These are phyloP conservation scores for Xylogone sp. DNA, from an alignment of 2,329 filamentous ascomycete species.

Conservation along the genomic window DNA sequence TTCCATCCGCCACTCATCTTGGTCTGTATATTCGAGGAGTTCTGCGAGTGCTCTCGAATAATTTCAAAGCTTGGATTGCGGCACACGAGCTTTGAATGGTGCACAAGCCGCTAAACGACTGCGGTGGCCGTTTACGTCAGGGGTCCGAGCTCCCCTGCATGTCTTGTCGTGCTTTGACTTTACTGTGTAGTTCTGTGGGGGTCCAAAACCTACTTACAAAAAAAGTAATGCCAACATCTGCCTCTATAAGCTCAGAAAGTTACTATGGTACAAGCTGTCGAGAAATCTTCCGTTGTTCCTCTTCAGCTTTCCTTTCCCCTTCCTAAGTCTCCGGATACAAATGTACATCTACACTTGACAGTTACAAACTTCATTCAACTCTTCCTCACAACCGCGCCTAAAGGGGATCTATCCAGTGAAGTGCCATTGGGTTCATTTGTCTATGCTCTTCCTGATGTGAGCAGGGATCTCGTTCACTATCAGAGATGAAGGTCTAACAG, in stretches of 20 bases:
- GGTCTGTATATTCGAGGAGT: constrained; percentile 1
- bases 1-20: constrained; percentile 86
- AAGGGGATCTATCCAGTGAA: constrained; percentile 45
- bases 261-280: neutral
- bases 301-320: constrained; percentile 54
- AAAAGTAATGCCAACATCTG: neutral
- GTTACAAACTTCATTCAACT: constrained; percentile 54
- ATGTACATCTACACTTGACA: constrained; percentile 57
- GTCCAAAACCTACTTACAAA: neutral
- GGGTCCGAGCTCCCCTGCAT: neutral
- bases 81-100: no score
- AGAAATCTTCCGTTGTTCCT: neutral
- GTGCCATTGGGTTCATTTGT: constrained; percentile 81
- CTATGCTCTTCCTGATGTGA: constrained; percentile 87
- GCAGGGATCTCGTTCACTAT: constrained; percentile 16
- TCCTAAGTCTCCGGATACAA: constrained; percentile 56
- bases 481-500: constrained; percentile 11
- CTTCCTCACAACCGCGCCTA: constrained; percentile 56
- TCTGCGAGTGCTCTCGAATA: neutral
- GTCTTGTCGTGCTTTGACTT: no score
- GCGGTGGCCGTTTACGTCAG: neutral
- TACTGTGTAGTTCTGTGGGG: no score
- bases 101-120: no score
- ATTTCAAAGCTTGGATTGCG: neutral
- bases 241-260: neutral